These are phyloP conservation scores for Phytophthora brassicae DNA, from an alignment of 352 stramenopile species.

Conservation along the genomic window DNA sequence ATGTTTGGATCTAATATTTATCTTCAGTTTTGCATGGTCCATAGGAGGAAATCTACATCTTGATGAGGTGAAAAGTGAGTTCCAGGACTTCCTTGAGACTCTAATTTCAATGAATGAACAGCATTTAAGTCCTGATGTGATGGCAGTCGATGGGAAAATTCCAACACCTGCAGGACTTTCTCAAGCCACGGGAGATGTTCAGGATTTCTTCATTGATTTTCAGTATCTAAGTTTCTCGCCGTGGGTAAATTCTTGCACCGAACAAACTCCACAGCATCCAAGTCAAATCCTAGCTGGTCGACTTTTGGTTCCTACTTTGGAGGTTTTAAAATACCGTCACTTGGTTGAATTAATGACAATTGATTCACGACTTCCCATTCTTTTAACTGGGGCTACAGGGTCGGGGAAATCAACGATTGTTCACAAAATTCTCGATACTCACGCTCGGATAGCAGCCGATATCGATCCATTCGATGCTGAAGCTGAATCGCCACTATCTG, in stretches of 20 bases:
- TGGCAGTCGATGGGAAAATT: conserved; percentile 58
- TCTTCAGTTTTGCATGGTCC: conserved; percentile 75
- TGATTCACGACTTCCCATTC: conserved; percentile 69
- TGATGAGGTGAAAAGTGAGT: conserved; percentile 35
- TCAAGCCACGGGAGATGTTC: conserved; percentile 55
- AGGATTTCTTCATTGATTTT: conserved; percentile 74
- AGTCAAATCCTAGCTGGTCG: conserved; percentile 16
- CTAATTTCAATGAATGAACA: conserved; percentile 48
- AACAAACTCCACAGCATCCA: conserved; percentile 18
- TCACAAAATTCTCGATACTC: conserved; percentile 59
- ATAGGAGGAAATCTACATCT: conserved; percentile 67
- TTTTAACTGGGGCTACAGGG: conserved; percentile 88
- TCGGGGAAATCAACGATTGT: conserved; percentile 89
- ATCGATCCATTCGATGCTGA: conserved; percentile 16
- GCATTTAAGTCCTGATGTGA: conserved; percentile 51
- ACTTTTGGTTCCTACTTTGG: conserved; percentile 63
- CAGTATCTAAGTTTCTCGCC: conserved; percentile 62
- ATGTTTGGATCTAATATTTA: conserved; percentile 63
- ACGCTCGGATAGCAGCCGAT: conserved; percentile 29
- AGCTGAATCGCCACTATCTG: conserved; percentile 16
- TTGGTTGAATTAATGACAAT: conserved; percentile 56
- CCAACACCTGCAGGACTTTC: conserved; percentile 38
- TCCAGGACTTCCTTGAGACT: conserved; percentile 56
- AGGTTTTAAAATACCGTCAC: conserved; percentile 69
- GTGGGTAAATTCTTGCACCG: conserved; percentile 33